These are phyloP conservation scores for Neofusicoccum ribis DNA, from an alignment of 2,329 filamentous ascomycete species.

Conservation along the genomic window DNA sequence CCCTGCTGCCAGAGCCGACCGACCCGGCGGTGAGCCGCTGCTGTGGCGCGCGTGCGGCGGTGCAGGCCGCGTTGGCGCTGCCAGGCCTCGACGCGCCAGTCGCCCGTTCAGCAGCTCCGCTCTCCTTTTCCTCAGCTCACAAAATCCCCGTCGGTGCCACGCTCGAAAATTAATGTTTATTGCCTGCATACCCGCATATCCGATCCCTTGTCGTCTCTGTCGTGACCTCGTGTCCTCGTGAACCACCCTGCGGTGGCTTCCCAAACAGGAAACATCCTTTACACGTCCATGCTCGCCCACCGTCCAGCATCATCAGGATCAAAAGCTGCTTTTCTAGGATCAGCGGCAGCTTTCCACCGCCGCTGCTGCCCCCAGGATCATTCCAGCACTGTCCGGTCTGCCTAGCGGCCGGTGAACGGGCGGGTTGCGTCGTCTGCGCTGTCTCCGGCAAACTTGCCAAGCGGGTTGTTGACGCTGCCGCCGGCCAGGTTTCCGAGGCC, in stretches of 20 bases:
- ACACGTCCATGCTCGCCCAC: not conserved
- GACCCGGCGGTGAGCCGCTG: no score
- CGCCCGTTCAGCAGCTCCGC: no score
- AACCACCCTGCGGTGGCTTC: not conserved
- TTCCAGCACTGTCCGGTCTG: not conserved
- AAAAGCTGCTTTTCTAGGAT: not conserved
- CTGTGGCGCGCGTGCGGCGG: not conserved
- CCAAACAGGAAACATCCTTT: not conserved
- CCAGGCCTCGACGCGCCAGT: no score
- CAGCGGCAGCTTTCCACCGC: no score
- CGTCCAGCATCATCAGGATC: not conserved
- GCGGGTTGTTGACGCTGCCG: slow-evolving; percentile 36
- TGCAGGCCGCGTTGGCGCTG: not conserved
- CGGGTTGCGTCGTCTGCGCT: slow-evolving; percentile 35
- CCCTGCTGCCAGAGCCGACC: not conserved
- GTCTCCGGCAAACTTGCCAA: slow-evolving; percentile 40
- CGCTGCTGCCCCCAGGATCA: no score
- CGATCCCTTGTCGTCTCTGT: not conserved
- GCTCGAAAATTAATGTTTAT: not conserved
- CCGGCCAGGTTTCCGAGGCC: slow-evolving; percentile 37
- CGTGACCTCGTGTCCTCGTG: slow-evolving; percentile 8
- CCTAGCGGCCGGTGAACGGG: slow-evolving; percentile 41
- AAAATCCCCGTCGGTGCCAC: no score
- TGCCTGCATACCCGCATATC: not conserved
- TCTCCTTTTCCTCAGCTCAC: no score